Evolutionary conservation across 768 basidiomycete genomes (phyloP), one percentile per base, ranked within the genome.

Genomic region (Boletellus ananas): DNA sequence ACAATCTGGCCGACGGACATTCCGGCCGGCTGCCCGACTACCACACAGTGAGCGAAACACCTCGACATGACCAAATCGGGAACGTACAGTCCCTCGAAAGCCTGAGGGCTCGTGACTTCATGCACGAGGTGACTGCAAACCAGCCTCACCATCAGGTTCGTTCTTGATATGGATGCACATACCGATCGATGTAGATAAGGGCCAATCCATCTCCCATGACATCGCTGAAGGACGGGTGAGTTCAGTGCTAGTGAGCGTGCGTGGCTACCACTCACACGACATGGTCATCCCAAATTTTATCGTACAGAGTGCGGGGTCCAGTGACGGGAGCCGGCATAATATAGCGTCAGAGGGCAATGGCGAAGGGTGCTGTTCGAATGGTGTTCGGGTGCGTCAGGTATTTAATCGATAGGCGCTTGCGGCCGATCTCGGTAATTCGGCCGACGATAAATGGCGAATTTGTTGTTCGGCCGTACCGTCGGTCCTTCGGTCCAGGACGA

Each of bases 241-340:
- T 18, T 47, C 11, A 16, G 34, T n/a, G 34, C 46, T 49, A 46
- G 39, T 44, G 68, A 47, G 41, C 45, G 68, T 23, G 33, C 4
- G 41, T 27, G 21, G 10, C 14, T 12, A 43, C 45, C 27, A 57
- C 89, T 54, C 61, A 92, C 83, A 97, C 87, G 63, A 95, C 82
- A 72, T 97, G 95, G 67, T 97, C 93, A 58, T 96, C 92, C 84
- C 90, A 96, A 56, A 97, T 92, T 74, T 97, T 97, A 72, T 98
- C 95, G 71, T 97, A 96, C 27, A 98, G 77, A 33, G 95, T 97
- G 54, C 92, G 84, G 10, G 92, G 91, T 18, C 76, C 70, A 47
- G 73, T 58, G 16, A 76, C 68, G n/a, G 80, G 69, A 29, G 72
- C 75, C 38, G 83, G 79, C 84, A 85, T 85, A 29, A n/a, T 39